These are phyloP conservation scores for Tricladium varicosporioides DNA, from an alignment of 2,329 filamentous ascomycete species.

Conservation along the genomic window DNA sequence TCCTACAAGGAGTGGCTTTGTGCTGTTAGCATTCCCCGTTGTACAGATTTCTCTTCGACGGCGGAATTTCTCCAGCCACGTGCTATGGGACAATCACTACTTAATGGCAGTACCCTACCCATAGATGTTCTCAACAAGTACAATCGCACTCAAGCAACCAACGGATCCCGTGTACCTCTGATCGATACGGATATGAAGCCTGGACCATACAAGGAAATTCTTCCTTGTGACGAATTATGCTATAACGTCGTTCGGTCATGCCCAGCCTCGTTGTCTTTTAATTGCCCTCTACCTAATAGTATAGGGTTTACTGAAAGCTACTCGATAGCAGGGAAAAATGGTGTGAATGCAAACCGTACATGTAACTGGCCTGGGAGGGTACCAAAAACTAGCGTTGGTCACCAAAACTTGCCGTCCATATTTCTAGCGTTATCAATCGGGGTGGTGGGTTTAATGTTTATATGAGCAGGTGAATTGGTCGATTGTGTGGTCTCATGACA, in stretches of 20 bases:
- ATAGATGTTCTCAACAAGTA: slow-evolving; percentile 33
- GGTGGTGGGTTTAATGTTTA: slow-evolving; percentile 19
- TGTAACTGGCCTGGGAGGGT: slow-evolving; percentile 64
- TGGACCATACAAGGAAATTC: slow-evolving; percentile 89
- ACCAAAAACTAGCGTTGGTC: slow-evolving; percentile 47
- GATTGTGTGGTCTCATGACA: slow-evolving; percentile 5
- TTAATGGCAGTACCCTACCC: slow-evolving; percentile 59
- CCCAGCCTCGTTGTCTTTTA: slow-evolving; percentile 72
- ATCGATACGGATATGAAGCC: slow-evolving; percentile 74
- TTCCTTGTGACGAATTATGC: slow-evolving; percentile 87
- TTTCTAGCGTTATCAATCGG: slow-evolving; percentile 12
- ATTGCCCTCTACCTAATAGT: slow-evolving; percentile 58
- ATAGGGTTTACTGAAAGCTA: slow-evolving; percentile 49
- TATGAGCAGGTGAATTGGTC: slow-evolving; percentile 17
- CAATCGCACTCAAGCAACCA: slow-evolving; percentile 35
- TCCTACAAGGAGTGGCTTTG: slow-evolving; percentile 97
- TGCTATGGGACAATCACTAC: slow-evolving; percentile 68
- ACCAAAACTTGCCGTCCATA: slow-evolving; percentile 50
- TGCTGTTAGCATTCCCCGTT: slow-evolving; percentile 87
- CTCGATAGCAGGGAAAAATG: slow-evolving; percentile 7
- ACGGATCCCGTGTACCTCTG: slow-evolving; percentile 63
- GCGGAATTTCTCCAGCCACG: slow-evolving; percentile 55
- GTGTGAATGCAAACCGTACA: slow-evolving; percentile 21
- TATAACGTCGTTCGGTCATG: slow-evolving; percentile 83
- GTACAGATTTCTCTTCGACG: slow-evolving; percentile 71